Evolutionary conservation across 805 yeast genomes (phyloP).

Genomic region (Yarrowia alimentaria): DNA sequence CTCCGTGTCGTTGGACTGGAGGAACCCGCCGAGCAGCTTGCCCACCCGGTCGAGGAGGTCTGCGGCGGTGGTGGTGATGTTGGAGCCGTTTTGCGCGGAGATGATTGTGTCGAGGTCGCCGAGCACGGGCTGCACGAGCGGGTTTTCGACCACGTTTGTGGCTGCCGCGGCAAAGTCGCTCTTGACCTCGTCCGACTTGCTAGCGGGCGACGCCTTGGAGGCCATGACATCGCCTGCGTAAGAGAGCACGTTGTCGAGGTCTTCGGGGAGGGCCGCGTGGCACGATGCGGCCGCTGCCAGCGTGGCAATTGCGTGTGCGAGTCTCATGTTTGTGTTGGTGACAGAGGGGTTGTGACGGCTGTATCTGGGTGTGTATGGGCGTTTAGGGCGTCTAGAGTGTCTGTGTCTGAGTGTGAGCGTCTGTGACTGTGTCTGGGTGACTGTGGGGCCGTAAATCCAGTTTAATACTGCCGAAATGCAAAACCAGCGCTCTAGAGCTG

Average conservation of each 20-base stretch:
- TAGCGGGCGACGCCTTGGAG: slow-evolving; percentile 1
- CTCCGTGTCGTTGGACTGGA: slow-evolving; percentile 5
- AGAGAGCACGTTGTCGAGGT: background rate
- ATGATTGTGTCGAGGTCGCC: background rate
- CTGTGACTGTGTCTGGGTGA: too few relatives aligned
- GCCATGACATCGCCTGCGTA: slow-evolving; percentile 23
- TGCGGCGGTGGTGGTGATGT: background rate
- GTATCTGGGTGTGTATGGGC: background rate
- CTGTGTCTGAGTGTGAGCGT: too few relatives aligned
- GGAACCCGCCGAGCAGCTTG: slow-evolving; percentile 13
- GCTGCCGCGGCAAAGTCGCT: slow-evolving; percentile 9
- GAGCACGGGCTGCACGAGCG: slow-evolving; percentile 6
- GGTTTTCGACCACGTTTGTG: slow-evolving; percentile 5
- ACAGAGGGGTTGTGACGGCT: background rate
- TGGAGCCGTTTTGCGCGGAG: slow-evolving; percentile 1
- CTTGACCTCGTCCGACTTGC: slow-evolving; percentile 2
- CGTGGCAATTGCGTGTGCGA: too few relatives aligned
- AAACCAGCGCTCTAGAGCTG: too few relatives aligned
- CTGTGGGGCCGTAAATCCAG: too few relatives aligned
- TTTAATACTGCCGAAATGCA: too few relatives aligned
- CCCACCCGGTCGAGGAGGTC: slow-evolving; percentile 4
- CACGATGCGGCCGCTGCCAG: background rate
- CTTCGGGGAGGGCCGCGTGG: slow-evolving; percentile 2
- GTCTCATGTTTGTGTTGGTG: too few relatives aligned
- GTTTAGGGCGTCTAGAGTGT: too few relatives aligned